A percentile compares a stretch with the other conserved stretches of the same genome.
Evolutionary conservation across 768 basidiomycete genomes (phyloP).

Genomic region (Lactifluus echinatus): DNA sequence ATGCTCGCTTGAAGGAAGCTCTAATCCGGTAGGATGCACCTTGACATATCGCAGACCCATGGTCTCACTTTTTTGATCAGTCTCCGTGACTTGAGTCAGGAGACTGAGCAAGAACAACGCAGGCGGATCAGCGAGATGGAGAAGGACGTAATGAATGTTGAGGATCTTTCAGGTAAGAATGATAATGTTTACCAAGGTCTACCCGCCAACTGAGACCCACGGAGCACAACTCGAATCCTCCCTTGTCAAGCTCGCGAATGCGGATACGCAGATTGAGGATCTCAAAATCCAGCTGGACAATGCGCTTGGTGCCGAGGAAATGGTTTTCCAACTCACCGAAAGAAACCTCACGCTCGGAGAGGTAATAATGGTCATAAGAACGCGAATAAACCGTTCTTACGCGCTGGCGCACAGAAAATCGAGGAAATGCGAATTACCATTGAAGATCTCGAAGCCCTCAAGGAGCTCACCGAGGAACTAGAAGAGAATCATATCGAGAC

Average conservation of each 20-base stretch:
- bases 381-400: background rate
- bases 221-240: constrained; percentile 74
- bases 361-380: constrained; percentile 34
- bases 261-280: constrained; percentile 88
- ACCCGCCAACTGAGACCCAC: background rate
- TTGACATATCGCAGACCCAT: background rate
- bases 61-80: constrained; percentile 31
- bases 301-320: constrained; percentile 90
- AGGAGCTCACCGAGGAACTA: constrained; percentile 93
- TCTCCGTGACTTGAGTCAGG: constrained; percentile 79
- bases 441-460: constrained; percentile 91
- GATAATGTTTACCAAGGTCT: constrained; percentile 4
- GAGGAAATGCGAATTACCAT: constrained; percentile 96
- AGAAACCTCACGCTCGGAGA: constrained; percentile 88
- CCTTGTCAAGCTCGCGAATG: constrained; percentile 73
- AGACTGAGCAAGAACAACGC: constrained; percentile 80
- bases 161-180: constrained; percentile 69
- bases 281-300: constrained; percentile 93
- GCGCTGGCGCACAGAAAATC: constrained; percentile 57
- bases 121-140: constrained; percentile 80
- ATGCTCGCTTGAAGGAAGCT: constrained; percentile 91
- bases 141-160: constrained; percentile 68
- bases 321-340: constrained; percentile 92
- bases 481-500: constrained; percentile 95
- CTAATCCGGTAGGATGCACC: constrained; percentile 58